These are phyloP conservation scores for Ceratocystis diversiconidia DNA, from an alignment of 2,329 filamentous ascomycete genomes.

Conservation along the genomic window DNA sequence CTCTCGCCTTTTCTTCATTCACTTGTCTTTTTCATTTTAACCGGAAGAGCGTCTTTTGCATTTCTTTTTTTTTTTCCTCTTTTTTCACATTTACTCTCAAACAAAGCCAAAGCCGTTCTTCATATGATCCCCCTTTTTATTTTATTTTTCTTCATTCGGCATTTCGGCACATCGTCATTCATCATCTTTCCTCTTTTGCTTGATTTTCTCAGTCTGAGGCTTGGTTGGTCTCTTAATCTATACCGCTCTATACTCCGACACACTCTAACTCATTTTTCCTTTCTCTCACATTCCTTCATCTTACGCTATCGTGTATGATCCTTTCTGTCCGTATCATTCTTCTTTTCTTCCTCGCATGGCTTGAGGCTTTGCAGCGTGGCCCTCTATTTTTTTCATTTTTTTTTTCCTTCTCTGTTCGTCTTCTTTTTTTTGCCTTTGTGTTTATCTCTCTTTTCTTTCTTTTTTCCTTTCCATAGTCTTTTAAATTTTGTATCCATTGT, in stretches of 20 bases:
- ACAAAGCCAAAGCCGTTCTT: neutral
- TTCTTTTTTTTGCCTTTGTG: neutral
- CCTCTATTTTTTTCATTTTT: neutral
- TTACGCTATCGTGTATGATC: neutral
- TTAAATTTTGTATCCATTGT: neutral
- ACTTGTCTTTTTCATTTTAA: too few species aligned
- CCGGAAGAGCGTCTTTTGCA: neutral
- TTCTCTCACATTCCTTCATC: neutral
- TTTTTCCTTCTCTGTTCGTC: neutral
- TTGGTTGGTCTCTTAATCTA: neutral
- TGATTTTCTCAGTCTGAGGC: neutral
- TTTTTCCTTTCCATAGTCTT: constrained; percentile 5
- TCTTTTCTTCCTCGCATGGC: too few species aligned
- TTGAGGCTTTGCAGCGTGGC: too few species aligned
- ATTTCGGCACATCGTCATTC: too few species aligned
- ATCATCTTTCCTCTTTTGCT: neutral
- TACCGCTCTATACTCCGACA: neutral
- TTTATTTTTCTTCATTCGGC: constrained; percentile 3
- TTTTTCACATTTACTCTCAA: neutral
- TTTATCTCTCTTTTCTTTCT: neutral
- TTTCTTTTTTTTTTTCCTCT: neutral
- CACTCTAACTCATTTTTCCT: neutral
- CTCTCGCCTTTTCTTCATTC: too few species aligned
- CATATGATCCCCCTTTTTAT: neutral
- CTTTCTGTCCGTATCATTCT: neutral